These are phyloP conservation scores for Chytriomyces confervae DNA, from an alignment of 192 early-diverging fungal species.

Conservation along the genomic window DNA sequence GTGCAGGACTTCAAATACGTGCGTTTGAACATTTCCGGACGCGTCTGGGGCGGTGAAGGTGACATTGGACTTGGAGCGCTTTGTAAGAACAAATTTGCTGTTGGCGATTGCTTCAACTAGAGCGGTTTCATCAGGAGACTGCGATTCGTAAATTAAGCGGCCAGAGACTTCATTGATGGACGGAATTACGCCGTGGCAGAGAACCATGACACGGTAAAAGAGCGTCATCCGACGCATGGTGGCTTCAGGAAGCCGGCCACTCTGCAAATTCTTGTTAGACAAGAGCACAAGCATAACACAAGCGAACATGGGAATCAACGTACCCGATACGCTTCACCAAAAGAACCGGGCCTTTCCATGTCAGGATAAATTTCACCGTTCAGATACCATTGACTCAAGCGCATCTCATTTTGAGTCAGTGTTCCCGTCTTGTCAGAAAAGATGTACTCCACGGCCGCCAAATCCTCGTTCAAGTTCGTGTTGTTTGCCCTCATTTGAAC, in stretches of 20 bases:
- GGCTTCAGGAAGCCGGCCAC: conserved; percentile 64
- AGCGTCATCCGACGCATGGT: conserved; percentile 48
- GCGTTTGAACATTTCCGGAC: conserved; percentile 17
- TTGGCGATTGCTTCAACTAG: conserved; percentile 56
- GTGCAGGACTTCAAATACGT: conserved; percentile 67
- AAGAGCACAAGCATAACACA: not conserved
- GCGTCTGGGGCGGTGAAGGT: conserved; percentile 63
- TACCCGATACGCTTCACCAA: conserved; percentile 67
- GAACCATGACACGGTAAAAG: conserved; percentile 76
- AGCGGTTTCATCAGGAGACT: conserved; percentile 72
- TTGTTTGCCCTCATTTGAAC: conserved; percentile 54
- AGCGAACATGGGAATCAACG: conserved; percentile 41
- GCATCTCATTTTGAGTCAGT: conserved; percentile 63
- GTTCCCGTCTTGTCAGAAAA: conserved; percentile 78
- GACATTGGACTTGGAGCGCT: conserved; percentile 48
- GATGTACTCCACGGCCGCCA: conserved; percentile 85
- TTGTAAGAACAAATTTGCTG: conserved; percentile 52
- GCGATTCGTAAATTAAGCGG: conserved; percentile 86
- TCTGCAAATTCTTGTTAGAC: conserved; percentile 57
- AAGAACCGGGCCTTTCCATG: conserved; percentile 47
- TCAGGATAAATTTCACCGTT: conserved; percentile 78
- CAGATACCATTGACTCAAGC: conserved; percentile 68
- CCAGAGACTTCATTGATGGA: conserved; percentile 47
- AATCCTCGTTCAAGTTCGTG: conserved; percentile 75
- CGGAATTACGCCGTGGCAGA: conserved; percentile 78